Evolutionary conservation across 2,329 filamentous ascomycete genomes (phyloP), one percentile per base, ranked within the genome.

Genomic region (Alternaria incomplexa): DNA sequence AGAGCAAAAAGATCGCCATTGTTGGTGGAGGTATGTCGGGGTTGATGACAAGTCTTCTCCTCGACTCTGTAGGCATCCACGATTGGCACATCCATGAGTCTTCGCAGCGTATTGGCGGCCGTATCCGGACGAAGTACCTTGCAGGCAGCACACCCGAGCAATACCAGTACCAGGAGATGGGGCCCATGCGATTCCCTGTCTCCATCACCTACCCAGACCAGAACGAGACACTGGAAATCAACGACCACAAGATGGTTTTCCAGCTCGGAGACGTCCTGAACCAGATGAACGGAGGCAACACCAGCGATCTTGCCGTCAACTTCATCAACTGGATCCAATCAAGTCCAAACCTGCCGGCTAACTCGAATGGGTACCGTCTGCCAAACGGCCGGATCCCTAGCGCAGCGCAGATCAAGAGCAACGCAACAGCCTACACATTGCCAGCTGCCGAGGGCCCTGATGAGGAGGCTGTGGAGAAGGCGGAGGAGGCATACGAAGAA

Each of bases 121-220:
- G 89, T 20, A 85, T 91, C 0, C 87, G 87, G 60, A 91, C 89
- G 2, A 84, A 84, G 58, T 91, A 91, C 58, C 83, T 91, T 2
- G 84, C 84, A 3, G 86, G 85, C 5, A 86, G 84, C 5, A 84
- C 82, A 0, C 86, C 87, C 0, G 84, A 85, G 20, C 83, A 90
- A 63, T 90, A 91, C 70, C 88, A 88, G 20, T 91, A 91, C 73
- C 88, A 90, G 69, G 89, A 90, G 72, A 85, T 86, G 86, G 89
- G 89, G 0, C 87, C 88, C 0, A 90, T 91, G 88, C 81, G 88
- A 3, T 88, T 91, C 66, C 89, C 89, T 0, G 81, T 86, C 15
- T 83, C 82, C 3, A 77, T 83, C 15, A 80, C 74, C 2, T 83
- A 86, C 65, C 73, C 83, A 3, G 81, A 81, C 26, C 82, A 83